Evolutionary conservation across 2,329 filamentous ascomycete genomes (phyloP), one percentile per base, ranked within the genome.

Genomic region (Cordyceps farinosa): DNA sequence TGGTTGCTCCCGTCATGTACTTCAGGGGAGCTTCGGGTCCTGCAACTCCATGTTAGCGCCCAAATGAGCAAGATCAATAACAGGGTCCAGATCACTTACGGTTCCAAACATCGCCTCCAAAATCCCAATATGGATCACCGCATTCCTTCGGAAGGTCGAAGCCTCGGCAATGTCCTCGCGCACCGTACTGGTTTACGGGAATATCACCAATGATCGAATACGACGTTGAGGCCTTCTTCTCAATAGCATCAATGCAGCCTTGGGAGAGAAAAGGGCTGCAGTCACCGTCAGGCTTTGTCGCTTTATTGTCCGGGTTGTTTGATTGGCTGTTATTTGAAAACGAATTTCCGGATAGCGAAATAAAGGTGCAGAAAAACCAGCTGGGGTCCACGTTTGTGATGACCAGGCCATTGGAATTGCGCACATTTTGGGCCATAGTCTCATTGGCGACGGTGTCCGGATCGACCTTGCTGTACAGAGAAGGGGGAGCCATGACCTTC

Each of bases 351-450:
- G 50, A 42, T 5, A 52, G 10, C 11, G 50, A 45, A 9, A 62
- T 30, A n/a, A 47, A 62, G 17, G 36, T n/a, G 51, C 59, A 62
- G 36, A 62, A 22, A 15, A 45, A 36, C 59, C 59, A 62, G 36
- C 48, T 53, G 10, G 38, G 29, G 9, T 62, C 51, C 5, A 48
- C 51, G n/a, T 55, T 29, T 9, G 38, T 34, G n/a, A 62, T 55
- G 27, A 54, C 40, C 38, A 34, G n/a, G 30, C 32, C 51, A 17
- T 38, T 32, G 8, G 59, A 29, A 5, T 47, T 15, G 3, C 40
- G 17, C 22, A 42, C 50, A 9, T n/a, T 40, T 1, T 47, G 2
- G 5, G 15, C 42, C n/a, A 38, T 51, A 9, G 29, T 27, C 15
- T 22, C 40, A 32, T 47, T 62, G 38, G 47, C 13, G 40, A 48